Evolutionary conservation across 2,329 filamentous ascomycete genomes (phyloP).

Genomic region (Arachnopeziza araneosa): DNA sequence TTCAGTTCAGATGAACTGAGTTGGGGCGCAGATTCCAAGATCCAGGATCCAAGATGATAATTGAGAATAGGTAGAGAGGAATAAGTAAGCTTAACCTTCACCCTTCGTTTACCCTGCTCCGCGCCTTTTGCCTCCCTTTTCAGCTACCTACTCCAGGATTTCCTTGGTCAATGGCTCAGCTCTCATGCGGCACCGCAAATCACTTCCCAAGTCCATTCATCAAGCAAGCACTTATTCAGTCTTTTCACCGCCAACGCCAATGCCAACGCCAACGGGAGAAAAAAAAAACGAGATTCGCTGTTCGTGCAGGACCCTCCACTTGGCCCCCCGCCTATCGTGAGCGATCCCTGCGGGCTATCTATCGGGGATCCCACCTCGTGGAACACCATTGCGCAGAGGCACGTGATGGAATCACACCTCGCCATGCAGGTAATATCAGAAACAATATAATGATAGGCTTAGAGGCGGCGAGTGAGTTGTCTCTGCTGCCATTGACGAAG

Average conservation of each 20-base stretch:
- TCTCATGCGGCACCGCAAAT: neutral
- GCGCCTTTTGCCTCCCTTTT: no score
- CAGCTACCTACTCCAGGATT: neutral
- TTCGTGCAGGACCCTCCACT: no score
- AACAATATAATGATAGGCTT: neutral
- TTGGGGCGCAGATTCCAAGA: no score
- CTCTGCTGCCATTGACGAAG: neutral
- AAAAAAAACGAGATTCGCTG: no score
- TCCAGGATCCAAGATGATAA: no score
- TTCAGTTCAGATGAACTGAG: neutral
- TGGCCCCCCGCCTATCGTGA: neutral
- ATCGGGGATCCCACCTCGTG: neutral
- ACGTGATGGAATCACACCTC: neutral
- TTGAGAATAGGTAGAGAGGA: no score
- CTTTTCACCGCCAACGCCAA: neutral
- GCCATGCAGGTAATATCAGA: neutral
- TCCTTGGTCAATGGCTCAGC: neutral
- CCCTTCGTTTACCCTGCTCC: no score
- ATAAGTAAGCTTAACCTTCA: no score
- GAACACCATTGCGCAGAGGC: no score
- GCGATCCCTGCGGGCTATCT: no score
- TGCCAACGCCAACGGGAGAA: no score
- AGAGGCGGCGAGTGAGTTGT: neutral
- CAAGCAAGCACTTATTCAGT: neutral
- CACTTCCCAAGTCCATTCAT: neutral